phyloP scores from a whole-genome alignment of 192 early-diverging fungal species.

The Coemansia reversa region DNA sequence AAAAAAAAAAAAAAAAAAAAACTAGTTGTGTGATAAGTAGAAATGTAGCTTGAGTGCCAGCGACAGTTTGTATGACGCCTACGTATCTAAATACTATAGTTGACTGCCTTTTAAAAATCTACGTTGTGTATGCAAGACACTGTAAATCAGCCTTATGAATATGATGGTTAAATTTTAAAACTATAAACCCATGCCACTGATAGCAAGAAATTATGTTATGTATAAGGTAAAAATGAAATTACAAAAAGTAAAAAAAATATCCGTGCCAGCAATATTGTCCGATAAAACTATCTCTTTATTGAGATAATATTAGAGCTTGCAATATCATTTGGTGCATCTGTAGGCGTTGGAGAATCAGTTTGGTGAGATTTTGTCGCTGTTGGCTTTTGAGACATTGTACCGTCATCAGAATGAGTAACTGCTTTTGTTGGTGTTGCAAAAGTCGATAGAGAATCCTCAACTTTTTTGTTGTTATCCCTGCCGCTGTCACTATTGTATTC shows the following conservation, averaged over 20 bases:
- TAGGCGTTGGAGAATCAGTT: neutral
- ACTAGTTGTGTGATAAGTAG: neutral
- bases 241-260: neutral
- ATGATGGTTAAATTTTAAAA: neutral
- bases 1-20: too few relatives aligned
- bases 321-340: neutral
- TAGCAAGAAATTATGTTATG: too few relatives aligned
- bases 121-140: conserved; percentile 31
- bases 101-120: conserved; percentile 26
- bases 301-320: neutral
- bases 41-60: conserved; percentile 7
- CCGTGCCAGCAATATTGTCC: neutral
- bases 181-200: too few relatives aligned
- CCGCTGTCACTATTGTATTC: conserved; percentile 5
- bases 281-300: neutral
- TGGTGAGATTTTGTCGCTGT: neutral
- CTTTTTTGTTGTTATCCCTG: conserved; percentile 9
- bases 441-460: conserved; percentile 9
- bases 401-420: neutral
- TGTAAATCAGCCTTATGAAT: conserved; percentile 4
- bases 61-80: conserved; percentile 23
- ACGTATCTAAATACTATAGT: conserved; percentile 17
- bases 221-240: neutral
- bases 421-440: neutral
- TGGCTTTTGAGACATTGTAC: neutral